Evolutionary conservation across 1,284 basidiomycete species (phyloP), one percentile per base, ranked within the genome.

Genomic region (Naganishia sp.): DNA sequence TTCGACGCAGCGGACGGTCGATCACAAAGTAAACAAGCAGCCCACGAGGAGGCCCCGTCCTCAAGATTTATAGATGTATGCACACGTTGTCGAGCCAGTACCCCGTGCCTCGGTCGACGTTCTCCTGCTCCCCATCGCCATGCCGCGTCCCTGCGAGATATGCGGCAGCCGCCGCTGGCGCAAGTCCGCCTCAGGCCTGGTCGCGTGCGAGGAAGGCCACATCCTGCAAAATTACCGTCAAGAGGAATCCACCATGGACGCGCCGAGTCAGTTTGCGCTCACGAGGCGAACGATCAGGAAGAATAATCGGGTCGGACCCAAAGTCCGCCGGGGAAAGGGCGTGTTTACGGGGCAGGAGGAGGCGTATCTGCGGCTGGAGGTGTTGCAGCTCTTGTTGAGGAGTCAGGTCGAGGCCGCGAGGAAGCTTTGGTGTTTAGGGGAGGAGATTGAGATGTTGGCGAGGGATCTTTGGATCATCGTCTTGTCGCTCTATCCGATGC

Each of bases 391-490:
- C 0, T 79, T 94, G 60, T 80, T 94, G 9, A 83, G 91, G 16
- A 84, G 87, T 71, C 92, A 95, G 77, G 79, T 90, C 3, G 80
- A 81, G 6, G 84, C 85, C n/a, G 76, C 94, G 53, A 82, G 75
- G 6, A 73, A 78, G 25, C 71, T 87, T 4, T 94, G 92, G 92
- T 75, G 81, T 15, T 80, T 94, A 7, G 90, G 91, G 7, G 77
- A 84, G 0, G 88, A 89, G 68, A 89, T 90, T 69, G 92, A 94
- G n/a, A 66, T 93, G 91, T 80, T 84, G 39, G 92, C 90, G 71
- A 84, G 87, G 69, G 92, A 94, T 72, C 72, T 92, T 31, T 94
- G 92, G 91, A 83, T 86, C 1, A 81, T 92, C 23, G 85, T 92
- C 77, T 81, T 94, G 1, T 82, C 83, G 49, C 79, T 89, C 5